phyloP scores from a whole-genome alignment of 768 basidiomycete species.

The Suillus discolor region DNA sequence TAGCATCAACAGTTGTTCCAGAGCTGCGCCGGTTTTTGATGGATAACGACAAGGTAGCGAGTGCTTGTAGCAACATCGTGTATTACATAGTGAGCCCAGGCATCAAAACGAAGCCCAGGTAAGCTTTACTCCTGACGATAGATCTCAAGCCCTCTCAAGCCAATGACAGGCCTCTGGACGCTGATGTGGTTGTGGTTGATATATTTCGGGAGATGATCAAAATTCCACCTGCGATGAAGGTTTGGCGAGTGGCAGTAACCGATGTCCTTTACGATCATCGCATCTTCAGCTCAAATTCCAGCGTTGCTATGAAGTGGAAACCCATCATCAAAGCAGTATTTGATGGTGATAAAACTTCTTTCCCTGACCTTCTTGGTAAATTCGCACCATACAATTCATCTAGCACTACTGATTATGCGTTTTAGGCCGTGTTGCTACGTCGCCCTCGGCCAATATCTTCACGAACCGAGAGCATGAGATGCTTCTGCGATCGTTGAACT shows the following conservation, averaged over 20 bases:
- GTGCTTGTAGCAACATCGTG: slow-evolving; percentile 81
- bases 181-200: slow-evolving; percentile 65
- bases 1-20: slow-evolving; percentile 71
- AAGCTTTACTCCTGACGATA: slow-evolving; percentile 18
- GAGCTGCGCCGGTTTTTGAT: slow-evolving; percentile 76
- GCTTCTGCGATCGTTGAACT: slow-evolving; percentile 79
- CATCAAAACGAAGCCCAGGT: slow-evolving; percentile 79
- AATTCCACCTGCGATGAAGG: slow-evolving; percentile 75
- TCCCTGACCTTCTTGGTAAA: slow-evolving; percentile 82
- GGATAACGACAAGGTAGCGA: slow-evolving; percentile 81
- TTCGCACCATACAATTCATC: slow-evolving; percentile 33
- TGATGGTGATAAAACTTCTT: slow-evolving; percentile 83
- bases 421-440: slow-evolving; percentile 74
- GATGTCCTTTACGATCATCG: slow-evolving; percentile 87
- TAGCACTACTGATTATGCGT: slow-evolving; percentile 34
- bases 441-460: slow-evolving; percentile 94
- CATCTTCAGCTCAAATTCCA: slow-evolving; percentile 76
- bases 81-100: slow-evolving; percentile 84
- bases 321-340: slow-evolving; percentile 78
- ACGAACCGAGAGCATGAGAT: slow-evolving; percentile 95
- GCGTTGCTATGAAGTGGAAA: slow-evolving; percentile 67
- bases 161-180: slow-evolving; percentile 69
- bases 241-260: slow-evolving; percentile 79
- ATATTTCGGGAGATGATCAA: slow-evolving; percentile 80
- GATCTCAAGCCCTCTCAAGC: slow-evolving; percentile 11